phyloP scores from a whole-genome alignment of 352 stramenopile genomes.

The Phytophthora ohioensis region DNA sequence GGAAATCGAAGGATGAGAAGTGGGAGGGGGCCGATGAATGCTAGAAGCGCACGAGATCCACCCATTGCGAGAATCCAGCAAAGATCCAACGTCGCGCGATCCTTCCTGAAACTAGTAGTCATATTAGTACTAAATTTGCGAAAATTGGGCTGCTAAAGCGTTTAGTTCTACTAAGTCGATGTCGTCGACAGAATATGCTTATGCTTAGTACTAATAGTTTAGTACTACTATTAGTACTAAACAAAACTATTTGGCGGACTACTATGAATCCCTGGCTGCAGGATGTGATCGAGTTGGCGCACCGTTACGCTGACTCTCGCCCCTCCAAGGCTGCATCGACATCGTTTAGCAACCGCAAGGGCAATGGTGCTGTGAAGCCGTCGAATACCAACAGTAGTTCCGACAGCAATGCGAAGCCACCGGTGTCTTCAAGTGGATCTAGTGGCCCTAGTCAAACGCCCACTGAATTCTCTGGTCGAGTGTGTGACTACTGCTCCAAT shows the following conservation, averaged over 20 bases:
- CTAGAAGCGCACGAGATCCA: background rate
- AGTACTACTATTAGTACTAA: slow-evolving; percentile 6
- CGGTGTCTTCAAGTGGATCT: background rate
- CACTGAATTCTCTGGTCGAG: background rate
- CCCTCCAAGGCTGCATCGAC: background rate
- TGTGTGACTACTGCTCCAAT: background rate
- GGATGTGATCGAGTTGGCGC: background rate
- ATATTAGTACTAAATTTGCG: background rate
- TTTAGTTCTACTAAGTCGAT: slow-evolving; percentile 2
- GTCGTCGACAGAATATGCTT: background rate
- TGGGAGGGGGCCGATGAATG: background rate
- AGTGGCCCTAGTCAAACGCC: background rate
- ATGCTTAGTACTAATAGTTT: slow-evolving; percentile 4
- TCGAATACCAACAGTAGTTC: background rate
- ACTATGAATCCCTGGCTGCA: slow-evolving; percentile 1
- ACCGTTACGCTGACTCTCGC: background rate
- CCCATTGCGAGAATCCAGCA: background rate
- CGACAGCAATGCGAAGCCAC: background rate
- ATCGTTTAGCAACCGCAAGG: background rate
- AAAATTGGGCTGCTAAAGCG: background rate
- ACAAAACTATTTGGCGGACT: background rate
- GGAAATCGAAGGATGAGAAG: background rate
- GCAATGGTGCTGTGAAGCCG: background rate
- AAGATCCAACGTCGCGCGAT: background rate
- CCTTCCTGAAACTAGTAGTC: background rate